Conservation (phyloP, 768 basidiomycete genomes). For the Rubroboletus pulcherrimus region DNA sequence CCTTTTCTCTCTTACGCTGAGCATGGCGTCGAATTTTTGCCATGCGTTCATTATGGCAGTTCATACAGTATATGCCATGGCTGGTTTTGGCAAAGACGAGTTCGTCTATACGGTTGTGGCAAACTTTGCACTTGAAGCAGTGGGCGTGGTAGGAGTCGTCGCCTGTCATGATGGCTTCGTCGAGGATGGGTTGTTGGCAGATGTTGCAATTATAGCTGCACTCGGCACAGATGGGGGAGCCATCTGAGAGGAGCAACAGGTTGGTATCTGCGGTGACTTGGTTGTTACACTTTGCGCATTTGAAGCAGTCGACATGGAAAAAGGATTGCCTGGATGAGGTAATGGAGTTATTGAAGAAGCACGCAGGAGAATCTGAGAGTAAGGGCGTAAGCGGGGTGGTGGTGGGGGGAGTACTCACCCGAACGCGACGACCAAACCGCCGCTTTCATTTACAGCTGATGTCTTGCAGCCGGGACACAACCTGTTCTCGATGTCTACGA, state of each 20-base stretch:
- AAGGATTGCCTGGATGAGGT: constrained; percentile 68
- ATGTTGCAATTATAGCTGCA: constrained; percentile 96
- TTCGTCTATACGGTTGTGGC: constrained; percentile 93
- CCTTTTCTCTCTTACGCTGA: constrained; percentile 77
- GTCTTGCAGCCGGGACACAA: constrained; percentile 79
- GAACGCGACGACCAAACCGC: constrained; percentile 91
- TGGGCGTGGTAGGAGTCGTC: constrained; percentile 98
- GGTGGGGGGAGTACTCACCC: constrained; percentile 59
- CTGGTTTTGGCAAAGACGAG: constrained; percentile 98
- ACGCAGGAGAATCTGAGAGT: neutral
- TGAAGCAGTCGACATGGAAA: constrained; percentile 94
- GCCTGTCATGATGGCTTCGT: constrained; percentile 99
- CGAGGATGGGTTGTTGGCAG: constrained; percentile 89
- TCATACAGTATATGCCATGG: constrained; percentile 98
- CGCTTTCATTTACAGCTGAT: constrained; percentile 75
- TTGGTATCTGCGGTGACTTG: constrained; percentile 96
- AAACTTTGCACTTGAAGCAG: constrained; percentile 97
- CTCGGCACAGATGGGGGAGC: constrained; percentile 91
- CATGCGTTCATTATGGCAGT: constrained; percentile 96
- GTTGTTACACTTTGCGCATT: constrained; percentile 92
- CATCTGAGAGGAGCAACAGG: constrained; percentile 93
- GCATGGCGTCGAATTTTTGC: constrained; percentile 87
- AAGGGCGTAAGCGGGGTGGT: neutral
- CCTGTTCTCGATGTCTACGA: constrained; percentile 46
- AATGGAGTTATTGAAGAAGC: constrained; percentile 6